Base-by-base conservation (phyloP, 176 grass and related monocot genomes). In the Puccinellia tenuiflora region DNA sequence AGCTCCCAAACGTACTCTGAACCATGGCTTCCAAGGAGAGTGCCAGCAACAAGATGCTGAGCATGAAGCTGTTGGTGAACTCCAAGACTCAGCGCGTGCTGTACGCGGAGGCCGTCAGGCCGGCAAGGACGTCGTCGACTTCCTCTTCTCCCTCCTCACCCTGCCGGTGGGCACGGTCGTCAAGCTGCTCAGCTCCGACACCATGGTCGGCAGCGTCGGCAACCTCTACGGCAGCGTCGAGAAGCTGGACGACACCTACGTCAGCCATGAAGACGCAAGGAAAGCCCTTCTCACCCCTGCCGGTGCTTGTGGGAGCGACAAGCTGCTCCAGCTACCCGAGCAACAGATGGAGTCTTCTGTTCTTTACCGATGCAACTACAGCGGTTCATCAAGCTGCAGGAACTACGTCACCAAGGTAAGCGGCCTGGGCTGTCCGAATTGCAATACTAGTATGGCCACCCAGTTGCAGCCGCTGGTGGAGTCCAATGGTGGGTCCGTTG, bases 161-260 rank as follows among this genome's bases (percentile, higher is more conserved):
- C 2, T 38, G 63, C 63, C 33, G 3, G 31, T 66, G 31, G 63
- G 63, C 18, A 67, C 33, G 31, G 63, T 67, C 8, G 63, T 35
- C 17, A 20, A 35, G 8, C 63, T 67, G 3, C 63, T 67, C 31
- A 37, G 0, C 33, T 0, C 63, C 0, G 33, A 35, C 7, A 5
- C 29, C 39, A 78, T 93, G 84, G 45, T 62, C 2, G 81, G 90
- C 30, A 83, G 51, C 24, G 2, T 93, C 13, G 80, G 33, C 2
- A 82, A 81, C 53, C 74, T 95, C 0, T 57, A 90, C 33, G 26
- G 26, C 15, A 92, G 93, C 46, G n/a, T 95, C 4, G n/a, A 69
- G 46, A 21, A 47, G 3, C 75, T 95, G 0, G 75, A 84, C 12
- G 79, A 15, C 5, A 4, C 46, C 6, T 90, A 90, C 53, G 3